These are phyloP conservation scores for Chalaropsis thielavioides DNA, from an alignment of 2,329 filamentous ascomycete species.

Conservation along the genomic window DNA sequence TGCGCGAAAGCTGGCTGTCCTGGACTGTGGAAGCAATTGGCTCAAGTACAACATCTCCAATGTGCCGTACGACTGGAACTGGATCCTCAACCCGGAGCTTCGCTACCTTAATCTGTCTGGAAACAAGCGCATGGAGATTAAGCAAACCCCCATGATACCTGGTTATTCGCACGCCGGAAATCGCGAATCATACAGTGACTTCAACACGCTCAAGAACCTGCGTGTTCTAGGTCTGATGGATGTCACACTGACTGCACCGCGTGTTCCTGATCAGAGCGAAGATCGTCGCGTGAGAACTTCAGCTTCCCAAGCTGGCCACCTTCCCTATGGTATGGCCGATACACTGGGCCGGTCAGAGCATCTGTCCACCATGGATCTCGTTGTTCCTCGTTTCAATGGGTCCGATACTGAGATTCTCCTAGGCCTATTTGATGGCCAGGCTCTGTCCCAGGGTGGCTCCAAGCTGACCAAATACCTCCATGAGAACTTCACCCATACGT, in stretches of 20 bases:
- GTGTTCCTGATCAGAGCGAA: conserved; percentile 89
- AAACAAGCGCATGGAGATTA: conserved; percentile 91
- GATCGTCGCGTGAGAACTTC: conserved; percentile 93
- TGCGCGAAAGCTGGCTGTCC: conserved; percentile 75
- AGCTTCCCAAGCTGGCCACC: conserved; percentile 75
- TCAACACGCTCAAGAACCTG: conserved; percentile 69
- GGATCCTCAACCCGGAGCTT: conserved; percentile 94
- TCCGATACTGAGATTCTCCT: conserved; percentile 80
- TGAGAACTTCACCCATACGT: conserved; percentile 82
- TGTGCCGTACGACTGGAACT: conserved; percentile 99
- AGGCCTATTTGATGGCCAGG: conserved; percentile 91
- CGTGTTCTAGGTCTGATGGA: conserved; percentile 92
- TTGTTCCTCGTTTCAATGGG: conserved; percentile 81
- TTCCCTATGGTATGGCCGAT: conserved; percentile 96
- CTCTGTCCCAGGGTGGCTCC: conserved; percentile 75
- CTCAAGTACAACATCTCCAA: conserved; percentile 99
- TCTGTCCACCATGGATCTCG: conserved; percentile 86
- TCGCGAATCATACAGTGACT: conserved; percentile 53
- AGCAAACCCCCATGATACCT: conserved; percentile 50
- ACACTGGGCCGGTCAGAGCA: conserved; percentile 87
- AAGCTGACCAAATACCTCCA: conserved; percentile 94
- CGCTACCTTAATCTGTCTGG: conserved; percentile 92
- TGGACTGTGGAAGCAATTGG: conserved; percentile 89
- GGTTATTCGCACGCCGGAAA: neutral
- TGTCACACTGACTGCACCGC: conserved; percentile 86